Base-by-base conservation (phyloP, 495 filamentous ascomycete genomes). In the Physcia stellaris region DNA sequence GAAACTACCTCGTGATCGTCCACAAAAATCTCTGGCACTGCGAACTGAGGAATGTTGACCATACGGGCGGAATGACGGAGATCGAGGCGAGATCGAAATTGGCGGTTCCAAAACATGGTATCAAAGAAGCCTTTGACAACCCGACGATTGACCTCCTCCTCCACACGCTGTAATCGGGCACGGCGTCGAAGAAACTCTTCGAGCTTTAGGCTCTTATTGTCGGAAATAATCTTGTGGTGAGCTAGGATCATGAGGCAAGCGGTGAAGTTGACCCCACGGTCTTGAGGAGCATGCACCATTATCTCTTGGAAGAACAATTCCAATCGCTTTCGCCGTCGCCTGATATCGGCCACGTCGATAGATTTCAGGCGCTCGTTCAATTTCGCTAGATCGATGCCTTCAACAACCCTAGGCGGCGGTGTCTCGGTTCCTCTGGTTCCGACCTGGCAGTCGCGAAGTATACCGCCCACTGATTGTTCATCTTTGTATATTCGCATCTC, bases 151-250 rank as follows among this genome's bases (percentile, higher is more conserved):
- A 96, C 83, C 44, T 86, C 85, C 56, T 99, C 87, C 53, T 99
- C 83, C n/a, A 99, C 90, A 35, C 87, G 80, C 53, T 94, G 86
- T 12, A 99, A 68, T 20, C 88, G 77, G 24, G 86, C 80, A 16
- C 86, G 80, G 16, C 90, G 86, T 30, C 87, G 82, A 18, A 99
- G 66, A 61, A 90, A 99, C 52, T 99, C 90, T 51, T 99, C 87
- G 2, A 99, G 73, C 24, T 75, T 75, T 48, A 99, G 59, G 60
- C 84, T 90, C 66, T 95, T 95, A 64, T 77, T 95, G 64, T 99
- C 90, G 45, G 76, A 93, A 53, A 99, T 99, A 52, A 99, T 85
- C 44, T 99, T 99, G 67, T 96, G 90, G 60, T 99, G 92, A 12
- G 92, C 88, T 13, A 99, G 68, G 40, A 93, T 93, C 83, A 99